phyloP scores from a whole-genome alignment of 2,329 filamentous ascomycete genomes.

The Aspergillus texensis region DNA sequence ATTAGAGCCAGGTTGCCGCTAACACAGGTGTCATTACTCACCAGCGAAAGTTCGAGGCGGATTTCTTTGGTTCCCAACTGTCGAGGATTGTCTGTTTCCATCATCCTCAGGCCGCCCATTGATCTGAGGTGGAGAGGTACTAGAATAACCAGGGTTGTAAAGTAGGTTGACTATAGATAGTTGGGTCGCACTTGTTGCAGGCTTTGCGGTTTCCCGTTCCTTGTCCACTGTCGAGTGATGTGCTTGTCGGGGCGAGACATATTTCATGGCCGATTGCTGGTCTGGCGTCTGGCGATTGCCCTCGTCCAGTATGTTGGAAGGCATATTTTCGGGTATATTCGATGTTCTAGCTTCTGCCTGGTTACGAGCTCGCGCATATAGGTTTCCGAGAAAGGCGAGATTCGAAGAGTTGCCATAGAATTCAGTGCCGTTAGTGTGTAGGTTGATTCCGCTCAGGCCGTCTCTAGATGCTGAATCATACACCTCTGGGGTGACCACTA shows the following conservation, averaged over 20 bases:
- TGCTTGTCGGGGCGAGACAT: neutral
- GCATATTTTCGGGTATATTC: constrained; percentile 4
- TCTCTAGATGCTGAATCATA: constrained; percentile 24
- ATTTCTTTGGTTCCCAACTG: neutral
- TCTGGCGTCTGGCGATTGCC: neutral
- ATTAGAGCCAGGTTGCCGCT: neutral
- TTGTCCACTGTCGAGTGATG: constrained; percentile 1
- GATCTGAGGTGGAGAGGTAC: constrained; percentile 12
- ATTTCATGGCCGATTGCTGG: neutral
- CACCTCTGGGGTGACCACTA: constrained; percentile 14
- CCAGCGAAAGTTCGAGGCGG: neutral
- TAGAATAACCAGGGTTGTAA: constrained; percentile 22
- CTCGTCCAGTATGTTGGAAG: neutral
- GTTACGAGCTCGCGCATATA: constrained; percentile 23
- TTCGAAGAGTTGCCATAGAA: constrained; percentile 33
- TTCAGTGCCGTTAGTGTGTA: constrained; percentile 31
- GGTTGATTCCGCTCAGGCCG: constrained; percentile 29
- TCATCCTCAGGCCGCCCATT: constrained; percentile 1
- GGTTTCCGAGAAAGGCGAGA: constrained; percentile 29
- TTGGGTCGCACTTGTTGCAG: constrained; percentile 14
- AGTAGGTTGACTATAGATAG: constrained; percentile 25
- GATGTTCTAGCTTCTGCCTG: constrained; percentile 15
- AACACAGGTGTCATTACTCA: neutral
- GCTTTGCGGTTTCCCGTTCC: neutral
- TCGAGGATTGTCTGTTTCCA: neutral